Percentiles rank a stretch among this genome's conserved stretches.
phyloP scores from a whole-genome alignment of 768 basidiomycete species.

The Tulasnella sp. region DNA sequence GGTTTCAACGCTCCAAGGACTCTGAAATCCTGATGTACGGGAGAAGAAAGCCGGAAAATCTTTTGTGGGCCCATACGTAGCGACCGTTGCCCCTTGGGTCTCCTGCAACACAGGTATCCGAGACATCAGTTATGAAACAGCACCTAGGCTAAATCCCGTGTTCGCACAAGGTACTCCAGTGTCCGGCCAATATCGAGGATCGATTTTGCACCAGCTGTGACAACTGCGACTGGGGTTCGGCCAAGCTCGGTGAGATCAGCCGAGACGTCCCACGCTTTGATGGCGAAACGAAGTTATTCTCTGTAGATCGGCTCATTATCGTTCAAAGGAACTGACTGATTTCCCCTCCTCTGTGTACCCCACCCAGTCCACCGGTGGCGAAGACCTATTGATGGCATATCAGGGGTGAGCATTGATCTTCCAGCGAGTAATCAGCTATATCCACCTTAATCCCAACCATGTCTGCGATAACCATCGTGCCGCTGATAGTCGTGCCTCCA shows the following conservation, averaged over 20 bases:
- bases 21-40: slow-evolving; percentile 73
- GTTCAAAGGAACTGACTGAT: slow-evolving; percentile 35
- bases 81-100: slow-evolving; percentile 86
- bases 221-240: slow-evolving; percentile 80
- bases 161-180: slow-evolving; percentile 33
- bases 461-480: slow-evolving; percentile 36
- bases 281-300: slow-evolving; percentile 4
- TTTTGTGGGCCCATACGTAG: slow-evolving; percentile 59
- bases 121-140: neutral
- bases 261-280: slow-evolving; percentile 82
- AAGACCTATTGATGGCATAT: too few species aligned
- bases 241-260: slow-evolving; percentile 86
- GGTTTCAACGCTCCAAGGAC: slow-evolving; percentile 63
- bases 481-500: slow-evolving; percentile 54
- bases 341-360: slow-evolving; percentile 73
- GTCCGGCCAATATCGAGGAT: slow-evolving; percentile 82
- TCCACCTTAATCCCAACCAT: slow-evolving; percentile 77
- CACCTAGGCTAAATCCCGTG: neutral
- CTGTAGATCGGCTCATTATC: neutral
- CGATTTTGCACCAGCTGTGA: slow-evolving; percentile 90
- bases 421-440: slow-evolving; percentile 15
- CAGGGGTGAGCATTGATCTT: neutral
- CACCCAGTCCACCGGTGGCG: slow-evolving; percentile 86
- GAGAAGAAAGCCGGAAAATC: slow-evolving; percentile 96
- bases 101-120: slow-evolving; percentile 44